Base-by-base conservation (phyloP, 2,329 filamentous ascomycete genomes). In the Chrysoporthe austroafricana region DNA sequence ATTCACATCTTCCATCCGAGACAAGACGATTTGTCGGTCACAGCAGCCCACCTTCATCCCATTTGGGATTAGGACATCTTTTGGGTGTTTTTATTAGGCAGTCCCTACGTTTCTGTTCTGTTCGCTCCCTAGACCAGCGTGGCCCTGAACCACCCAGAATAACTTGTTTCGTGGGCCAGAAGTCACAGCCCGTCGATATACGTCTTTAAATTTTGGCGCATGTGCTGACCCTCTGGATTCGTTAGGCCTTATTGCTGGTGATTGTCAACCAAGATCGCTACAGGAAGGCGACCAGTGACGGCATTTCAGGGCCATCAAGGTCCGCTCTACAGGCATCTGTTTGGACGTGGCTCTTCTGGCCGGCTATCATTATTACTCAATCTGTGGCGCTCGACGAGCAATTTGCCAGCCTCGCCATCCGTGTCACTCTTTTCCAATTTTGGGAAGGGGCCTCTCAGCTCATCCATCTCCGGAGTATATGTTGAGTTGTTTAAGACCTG, bases 381-480 rank as follows among this genome's bases (percentile, higher is more conserved):
- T 26, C 26, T 43, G 42, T 60, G 39, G 39, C 58, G 39, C 39
- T 61, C 42, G 16, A 21, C 57, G 42, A 8, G 43, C 26, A 32
- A 26, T 32, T 26, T 61, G n/a, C 39, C 58, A 61, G 43, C 43
- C 59, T 61, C 57, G n/a, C 57, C 39, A 34, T 54, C 48, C 43
- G 48, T 48, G 14, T 63, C 13, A 32, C 21, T 42, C 48, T 56
- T 42, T 32, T 44, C 57, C 39, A 60, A 1, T 60, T 26, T 8
- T 26, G 21, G 48, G 32, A 26, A 56, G 52, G 26, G 26, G 42
- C 58, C 57, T 64, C 65, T 62, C 57, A 58, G 34, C 44, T 52
- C 43, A 62, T 62, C 68, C 57, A 59, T 39, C 57, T 58, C 26
- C 59, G 39, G 63, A 63, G 48, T 50, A 52, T 44, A 43, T 61